A percentile compares a stretch with the other conserved stretches of the same genome.
Evolutionary conservation across 352 stramenopile genomes (phyloP).

Genomic region (Globisporangium camurandrum): DNA sequence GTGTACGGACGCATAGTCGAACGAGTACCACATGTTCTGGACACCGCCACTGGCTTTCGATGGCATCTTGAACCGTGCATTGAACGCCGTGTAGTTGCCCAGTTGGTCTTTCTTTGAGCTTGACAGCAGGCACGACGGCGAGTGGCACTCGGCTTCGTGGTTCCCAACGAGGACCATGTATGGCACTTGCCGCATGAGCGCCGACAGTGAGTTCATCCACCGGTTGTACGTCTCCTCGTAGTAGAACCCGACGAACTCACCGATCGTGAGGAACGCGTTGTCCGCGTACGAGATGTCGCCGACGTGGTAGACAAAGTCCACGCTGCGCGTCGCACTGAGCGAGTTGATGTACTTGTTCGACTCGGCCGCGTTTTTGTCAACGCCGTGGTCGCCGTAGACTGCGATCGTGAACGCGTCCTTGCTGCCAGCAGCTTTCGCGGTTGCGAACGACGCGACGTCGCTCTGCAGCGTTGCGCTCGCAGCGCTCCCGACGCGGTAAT

Average conservation of each 20-base stretch:
- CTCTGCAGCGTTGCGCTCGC: conserved; percentile 18
- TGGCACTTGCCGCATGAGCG: conserved; percentile 41
- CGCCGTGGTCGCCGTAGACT: conserved; percentile 52
- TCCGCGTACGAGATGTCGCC: conserved; percentile 58
- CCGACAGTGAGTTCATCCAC: conserved; percentile 64
- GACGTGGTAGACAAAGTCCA: conserved; percentile 62
- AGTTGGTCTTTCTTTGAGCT: conserved; percentile 40
- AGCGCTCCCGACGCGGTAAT: conserved; percentile 36
- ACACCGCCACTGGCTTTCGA: conserved; percentile 40
- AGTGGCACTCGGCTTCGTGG: conserved; percentile 86
- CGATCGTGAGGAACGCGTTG: conserved; percentile 16
- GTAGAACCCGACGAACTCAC: conserved; percentile 48
- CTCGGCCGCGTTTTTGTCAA: conserved; percentile 23
- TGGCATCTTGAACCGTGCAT: conserved; percentile 83
- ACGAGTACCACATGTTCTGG: conserved; percentile 88
- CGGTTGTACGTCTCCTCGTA: conserved; percentile 85
- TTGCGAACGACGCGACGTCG: conserved; percentile 25
- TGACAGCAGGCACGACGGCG: conserved; percentile 42
- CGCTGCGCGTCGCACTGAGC: conserved; percentile 23
- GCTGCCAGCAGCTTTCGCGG: conserved; percentile 16
- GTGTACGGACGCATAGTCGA: conserved; percentile 75
- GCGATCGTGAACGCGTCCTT: conserved; percentile 35
- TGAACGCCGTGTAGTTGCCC: conserved; percentile 81
- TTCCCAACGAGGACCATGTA: conserved; percentile 86
- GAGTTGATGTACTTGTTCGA: conserved; percentile 35